Conservation (phyloP, 2,329 filamentous ascomycete genomes). For the Diaporthe destruens region DNA sequence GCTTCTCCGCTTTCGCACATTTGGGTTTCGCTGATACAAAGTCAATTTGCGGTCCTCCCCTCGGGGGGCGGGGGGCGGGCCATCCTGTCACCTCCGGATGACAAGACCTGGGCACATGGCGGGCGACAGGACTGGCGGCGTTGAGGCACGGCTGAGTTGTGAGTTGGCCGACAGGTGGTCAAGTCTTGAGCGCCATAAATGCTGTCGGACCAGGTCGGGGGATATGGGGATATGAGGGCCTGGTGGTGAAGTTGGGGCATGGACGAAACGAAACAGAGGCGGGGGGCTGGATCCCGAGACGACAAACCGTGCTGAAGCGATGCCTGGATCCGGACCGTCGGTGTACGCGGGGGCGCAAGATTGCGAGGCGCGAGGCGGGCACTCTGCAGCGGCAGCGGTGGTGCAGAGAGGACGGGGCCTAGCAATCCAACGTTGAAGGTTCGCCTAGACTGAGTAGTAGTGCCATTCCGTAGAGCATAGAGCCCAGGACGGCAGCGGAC, state of each 20-base stretch:
- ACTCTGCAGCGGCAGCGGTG: not conserved
- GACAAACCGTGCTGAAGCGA: conserved; percentile 2
- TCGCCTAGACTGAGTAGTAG: conserved; percentile 17
- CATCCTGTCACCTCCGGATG: too few relatives aligned
- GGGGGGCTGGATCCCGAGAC: conserved; percentile 12
- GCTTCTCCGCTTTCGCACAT: not conserved
- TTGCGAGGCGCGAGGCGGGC: conserved; percentile 22
- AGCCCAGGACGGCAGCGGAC: not conserved
- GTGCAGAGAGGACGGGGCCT: not conserved
- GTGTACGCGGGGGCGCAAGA: conserved; percentile 14
- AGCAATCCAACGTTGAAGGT: conserved; percentile 23
- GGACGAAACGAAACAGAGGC: conserved; percentile 21
- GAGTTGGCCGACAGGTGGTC: not conserved
- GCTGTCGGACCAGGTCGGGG: not conserved
- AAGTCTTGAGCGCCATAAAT: not conserved
- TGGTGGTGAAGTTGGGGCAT: conserved; percentile 4
- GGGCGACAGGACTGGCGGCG: not conserved
- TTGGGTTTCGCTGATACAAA: conserved; percentile 31
- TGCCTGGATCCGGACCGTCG: not conserved
- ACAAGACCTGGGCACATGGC: not conserved
- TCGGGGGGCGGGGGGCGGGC: too few relatives aligned
- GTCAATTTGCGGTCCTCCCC: not conserved
- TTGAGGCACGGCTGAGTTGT: not conserved
- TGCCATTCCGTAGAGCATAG: not conserved
- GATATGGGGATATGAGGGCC: not conserved